Evolutionary conservation across 805 yeast species (phyloP), one percentile per base, ranked within the genome.

Genomic region (Saccharomyces eubayanus): DNA sequence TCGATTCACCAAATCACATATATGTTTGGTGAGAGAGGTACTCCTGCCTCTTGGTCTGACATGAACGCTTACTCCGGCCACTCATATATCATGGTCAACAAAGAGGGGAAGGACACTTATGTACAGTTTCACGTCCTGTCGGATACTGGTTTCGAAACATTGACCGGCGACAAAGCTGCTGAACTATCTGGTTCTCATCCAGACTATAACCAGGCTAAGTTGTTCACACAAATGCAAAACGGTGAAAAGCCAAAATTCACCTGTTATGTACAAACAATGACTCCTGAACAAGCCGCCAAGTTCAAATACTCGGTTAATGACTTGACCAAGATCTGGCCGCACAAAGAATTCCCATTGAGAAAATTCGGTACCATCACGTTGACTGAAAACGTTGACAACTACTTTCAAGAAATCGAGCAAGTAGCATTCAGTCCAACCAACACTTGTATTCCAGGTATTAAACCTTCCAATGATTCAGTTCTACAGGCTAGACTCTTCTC

Each of bases 291-390:
- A 73, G 91, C 95, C 53, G 81, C 84, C 70, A 73, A 81, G 58
- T 81, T 80, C 51, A 84, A 84, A 66, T 88, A 85, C 73, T 85
- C 91, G 8, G 88, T 89, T 51, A 88, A 86, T 67, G 96, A 89
- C 72, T 78, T 89, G 70, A 89, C 96, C 60, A 89, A 89, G 75
- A 83, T 86, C 53, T 88, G 96, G 96, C 89, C 96, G 29, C 92
- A 89, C 69, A 75, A 74, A 62, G 84, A 88, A 53, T 89, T 80
- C 77, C 96, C 96, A 68, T 72, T 89, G 74, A 80, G 95, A 71
- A 83, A 81, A 71, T 84, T 89, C 69, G 96, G 85, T 59, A 74
- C 75, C 63, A 68, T 82, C 55, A 75, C 75, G 10, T 72, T 82
- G 58, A 76, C 82, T 70, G 73, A 75, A 64, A 81, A 81, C 69